phyloP scores from a whole-genome alignment of 2,329 filamentous ascomycete species.

The Dactylellina haptotyla region DNA sequence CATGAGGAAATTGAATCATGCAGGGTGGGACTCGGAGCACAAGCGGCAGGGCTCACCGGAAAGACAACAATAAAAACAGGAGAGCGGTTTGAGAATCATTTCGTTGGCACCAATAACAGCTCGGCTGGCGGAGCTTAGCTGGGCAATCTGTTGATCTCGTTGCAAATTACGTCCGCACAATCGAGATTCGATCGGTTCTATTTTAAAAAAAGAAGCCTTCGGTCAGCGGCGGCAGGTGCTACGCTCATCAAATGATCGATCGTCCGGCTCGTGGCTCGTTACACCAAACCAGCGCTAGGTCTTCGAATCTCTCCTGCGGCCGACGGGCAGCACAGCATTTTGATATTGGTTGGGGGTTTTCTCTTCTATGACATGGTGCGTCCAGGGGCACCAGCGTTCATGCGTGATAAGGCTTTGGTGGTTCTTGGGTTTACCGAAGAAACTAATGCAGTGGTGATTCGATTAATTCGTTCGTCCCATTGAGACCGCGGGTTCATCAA shows the following conservation, averaged over 20 bases:
- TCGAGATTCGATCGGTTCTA: no score
- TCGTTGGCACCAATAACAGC: not conserved
- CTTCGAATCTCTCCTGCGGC: no score
- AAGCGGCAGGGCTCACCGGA: conserved; percentile 3
- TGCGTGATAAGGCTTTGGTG: conserved; percentile 10
- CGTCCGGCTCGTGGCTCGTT: conserved; percentile 15
- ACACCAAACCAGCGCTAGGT: no score
- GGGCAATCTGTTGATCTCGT: not conserved
- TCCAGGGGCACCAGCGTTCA: no score
- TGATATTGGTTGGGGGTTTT: no score
- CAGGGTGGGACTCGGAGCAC: conserved; percentile 30
- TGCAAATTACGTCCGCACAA: no score
- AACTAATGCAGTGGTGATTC: no score
- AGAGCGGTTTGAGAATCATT: no score
- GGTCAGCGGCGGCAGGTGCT: not conserved
- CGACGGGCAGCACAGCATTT: no score
- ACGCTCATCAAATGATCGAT: not conserved
- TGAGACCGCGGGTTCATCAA: conserved; percentile 4
- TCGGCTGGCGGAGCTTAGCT: not conserved
- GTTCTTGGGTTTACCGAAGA: conserved; percentile 11
- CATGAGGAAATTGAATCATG: conserved; percentile 44
- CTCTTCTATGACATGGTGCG: no score
- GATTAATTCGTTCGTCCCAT: conserved; percentile 5
- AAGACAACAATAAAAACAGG: not conserved
- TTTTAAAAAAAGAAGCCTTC: no score